Conservation (phyloP, 768 basidiomycete genomes). For the Lyophyllum atratum region DNA sequence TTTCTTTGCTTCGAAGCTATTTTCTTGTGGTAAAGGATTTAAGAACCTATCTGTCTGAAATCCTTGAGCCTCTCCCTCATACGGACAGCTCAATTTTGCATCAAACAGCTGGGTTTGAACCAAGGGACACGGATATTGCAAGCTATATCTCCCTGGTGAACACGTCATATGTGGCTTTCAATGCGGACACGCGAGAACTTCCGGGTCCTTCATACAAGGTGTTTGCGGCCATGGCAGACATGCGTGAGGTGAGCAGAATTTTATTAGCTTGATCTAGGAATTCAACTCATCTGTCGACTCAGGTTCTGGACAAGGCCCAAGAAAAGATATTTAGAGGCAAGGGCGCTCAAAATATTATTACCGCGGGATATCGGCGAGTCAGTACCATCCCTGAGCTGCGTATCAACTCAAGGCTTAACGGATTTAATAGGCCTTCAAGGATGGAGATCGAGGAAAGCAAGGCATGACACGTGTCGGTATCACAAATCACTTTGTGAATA, state of each 20-base stretch:
- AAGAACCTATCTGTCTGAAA: constrained; percentile 37
- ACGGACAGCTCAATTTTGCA: constrained; percentile 3
- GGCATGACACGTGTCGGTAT: constrained; percentile 45
- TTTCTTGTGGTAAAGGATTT: constrained; percentile 42
- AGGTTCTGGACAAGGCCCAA: constrained; percentile 69
- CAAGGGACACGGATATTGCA: constrained; percentile 24
- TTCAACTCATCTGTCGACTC: background rate
- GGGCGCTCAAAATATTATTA: constrained; percentile 59
- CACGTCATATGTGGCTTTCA: constrained; percentile 47
- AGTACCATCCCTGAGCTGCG: constrained; percentile 16
- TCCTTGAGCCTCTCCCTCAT: constrained; percentile 26
- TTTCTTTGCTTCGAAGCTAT: constrained; percentile 42
- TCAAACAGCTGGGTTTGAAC: constrained; percentile 11
- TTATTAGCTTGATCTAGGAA: background rate
- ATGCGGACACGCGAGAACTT: constrained; percentile 9
- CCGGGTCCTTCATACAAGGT: constrained; percentile 25
- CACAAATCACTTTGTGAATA: constrained; percentile 69
- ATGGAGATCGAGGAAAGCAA: constrained; percentile 39
- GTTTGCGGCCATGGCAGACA: constrained; percentile 44
- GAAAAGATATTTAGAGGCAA: constrained; percentile 48
- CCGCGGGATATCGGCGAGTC: constrained; percentile 65
- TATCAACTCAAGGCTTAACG: background rate
- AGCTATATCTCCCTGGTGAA: constrained; percentile 41
- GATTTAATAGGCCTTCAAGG: constrained; percentile 29
- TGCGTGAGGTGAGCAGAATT: constrained; percentile 50